Conservation (phyloP, 371 early-diverging fungal species). For the Mortierella sp. region DNA sequence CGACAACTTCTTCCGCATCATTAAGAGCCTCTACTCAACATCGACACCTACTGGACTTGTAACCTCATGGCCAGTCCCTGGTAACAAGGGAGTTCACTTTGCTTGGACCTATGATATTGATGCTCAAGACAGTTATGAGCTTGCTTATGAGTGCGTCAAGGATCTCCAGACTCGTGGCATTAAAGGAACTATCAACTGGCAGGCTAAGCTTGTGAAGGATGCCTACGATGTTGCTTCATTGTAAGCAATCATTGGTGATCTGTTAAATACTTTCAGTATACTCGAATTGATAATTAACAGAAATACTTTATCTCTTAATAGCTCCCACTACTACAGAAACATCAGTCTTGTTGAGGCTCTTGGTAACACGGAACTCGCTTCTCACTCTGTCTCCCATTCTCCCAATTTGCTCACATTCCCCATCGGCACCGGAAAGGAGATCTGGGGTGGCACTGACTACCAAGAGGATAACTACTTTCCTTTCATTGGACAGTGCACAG, state of each 20-base stretch:
- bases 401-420: conserved; percentile 27
- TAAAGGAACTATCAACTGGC: conserved; percentile 38
- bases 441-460: conserved; percentile 20
- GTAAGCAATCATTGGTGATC: conserved; percentile 17
- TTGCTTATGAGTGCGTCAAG: conserved; percentile 14
- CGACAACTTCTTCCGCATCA: conserved; percentile 34
- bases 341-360: conserved; percentile 36
- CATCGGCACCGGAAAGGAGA: conserved; percentile 38
- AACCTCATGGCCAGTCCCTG: conserved; percentile 38
- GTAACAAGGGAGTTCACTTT: conserved; percentile 41
- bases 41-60: conserved; percentile 28
- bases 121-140: conserved; percentile 29
- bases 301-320: background rate
- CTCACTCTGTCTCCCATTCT: conserved; percentile 38
- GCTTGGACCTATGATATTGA: conserved; percentile 45
- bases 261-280: no score
- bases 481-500: conserved; percentile 40
- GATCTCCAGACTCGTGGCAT: conserved; percentile 36
- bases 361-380: conserved; percentile 44
- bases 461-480: conserved; percentile 30
- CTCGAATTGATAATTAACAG: no score
- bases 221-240: conserved; percentile 34
- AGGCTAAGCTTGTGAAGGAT: conserved; percentile 32
- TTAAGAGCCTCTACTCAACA: conserved; percentile 25
- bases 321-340: conserved; percentile 29